These are phyloP conservation scores for Bruguiera hainesii DNA, from an alignment of 441 rosid species.

Conservation along the genomic window DNA sequence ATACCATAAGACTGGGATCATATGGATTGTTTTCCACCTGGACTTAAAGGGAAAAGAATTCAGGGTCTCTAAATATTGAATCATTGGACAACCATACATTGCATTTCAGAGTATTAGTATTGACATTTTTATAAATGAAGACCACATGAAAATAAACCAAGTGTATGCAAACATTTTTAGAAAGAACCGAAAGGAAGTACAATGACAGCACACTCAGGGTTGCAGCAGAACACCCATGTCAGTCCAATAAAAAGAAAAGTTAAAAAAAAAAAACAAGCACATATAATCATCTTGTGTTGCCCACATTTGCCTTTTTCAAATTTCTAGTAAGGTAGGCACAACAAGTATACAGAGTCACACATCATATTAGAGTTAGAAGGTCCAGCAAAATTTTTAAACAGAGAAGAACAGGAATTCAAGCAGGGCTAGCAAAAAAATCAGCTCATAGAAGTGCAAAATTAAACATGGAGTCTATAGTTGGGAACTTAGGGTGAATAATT, in stretches of 20 bases:
- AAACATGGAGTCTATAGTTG: too few species aligned
- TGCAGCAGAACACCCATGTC: not conserved
- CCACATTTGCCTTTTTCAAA: too few species aligned
- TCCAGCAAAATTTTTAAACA: not conserved
- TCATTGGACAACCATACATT: not conserved
- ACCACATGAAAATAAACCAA: not conserved
- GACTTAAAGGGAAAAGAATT: constrained; percentile 21
- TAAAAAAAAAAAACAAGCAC: not conserved
- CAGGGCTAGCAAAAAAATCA: too few species aligned
- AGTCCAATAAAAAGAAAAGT: not conserved
- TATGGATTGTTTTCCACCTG: constrained; percentile 95
- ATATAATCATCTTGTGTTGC: not conserved
- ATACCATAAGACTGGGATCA: constrained; percentile 93
- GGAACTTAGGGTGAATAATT: not conserved
- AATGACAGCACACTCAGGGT: not conserved
- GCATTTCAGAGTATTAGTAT: too few species aligned
- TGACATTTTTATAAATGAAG: too few species aligned
- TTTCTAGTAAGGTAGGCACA: not conserved
- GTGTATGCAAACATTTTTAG: not conserved
- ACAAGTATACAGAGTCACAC: not conserved
- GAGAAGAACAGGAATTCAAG: too few species aligned
- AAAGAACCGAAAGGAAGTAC: not conserved
- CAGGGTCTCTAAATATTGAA: constrained; percentile 1
- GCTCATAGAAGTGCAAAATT: too few species aligned
- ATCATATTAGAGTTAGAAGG: not conserved